phyloP scores from a whole-genome alignment of 2,329 filamentous ascomycete species.

The Cladosporium sp. region DNA sequence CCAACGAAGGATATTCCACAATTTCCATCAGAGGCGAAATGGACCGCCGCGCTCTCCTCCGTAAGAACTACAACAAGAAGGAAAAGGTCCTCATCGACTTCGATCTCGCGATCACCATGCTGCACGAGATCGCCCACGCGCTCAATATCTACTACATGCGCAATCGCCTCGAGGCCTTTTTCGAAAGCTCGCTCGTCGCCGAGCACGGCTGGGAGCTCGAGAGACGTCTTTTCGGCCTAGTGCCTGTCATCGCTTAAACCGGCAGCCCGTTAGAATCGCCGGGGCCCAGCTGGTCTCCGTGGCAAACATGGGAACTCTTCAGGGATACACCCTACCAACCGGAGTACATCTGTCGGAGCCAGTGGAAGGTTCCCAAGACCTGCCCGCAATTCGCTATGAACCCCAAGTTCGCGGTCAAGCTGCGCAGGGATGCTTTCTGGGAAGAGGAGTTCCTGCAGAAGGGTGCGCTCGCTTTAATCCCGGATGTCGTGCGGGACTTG shows the following conservation, averaged over 20 bases:
- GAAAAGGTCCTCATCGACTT: neutral
- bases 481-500: neutral
- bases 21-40: neutral
- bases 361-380: neutral
- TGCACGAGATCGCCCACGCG: conserved; percentile 10
- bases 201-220: neutral
- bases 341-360: neutral
- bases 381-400: neutral
- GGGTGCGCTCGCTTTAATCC: neutral
- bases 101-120: neutral
- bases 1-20: no score
- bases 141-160: neutral
- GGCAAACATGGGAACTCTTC: neutral
- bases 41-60: neutral
- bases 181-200: neutral
- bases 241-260: neutral
- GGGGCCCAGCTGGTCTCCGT: neutral
- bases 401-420: neutral
- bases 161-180: conserved; percentile 3
- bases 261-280: neutral
- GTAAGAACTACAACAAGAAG: no score
- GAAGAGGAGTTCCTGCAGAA: neutral
- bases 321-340: no score
- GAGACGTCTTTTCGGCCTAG: neutral
- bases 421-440: neutral